Conservation (phyloP, 495 filamentous ascomycete genomes). For the Lineolata rhizophorae region DNA sequence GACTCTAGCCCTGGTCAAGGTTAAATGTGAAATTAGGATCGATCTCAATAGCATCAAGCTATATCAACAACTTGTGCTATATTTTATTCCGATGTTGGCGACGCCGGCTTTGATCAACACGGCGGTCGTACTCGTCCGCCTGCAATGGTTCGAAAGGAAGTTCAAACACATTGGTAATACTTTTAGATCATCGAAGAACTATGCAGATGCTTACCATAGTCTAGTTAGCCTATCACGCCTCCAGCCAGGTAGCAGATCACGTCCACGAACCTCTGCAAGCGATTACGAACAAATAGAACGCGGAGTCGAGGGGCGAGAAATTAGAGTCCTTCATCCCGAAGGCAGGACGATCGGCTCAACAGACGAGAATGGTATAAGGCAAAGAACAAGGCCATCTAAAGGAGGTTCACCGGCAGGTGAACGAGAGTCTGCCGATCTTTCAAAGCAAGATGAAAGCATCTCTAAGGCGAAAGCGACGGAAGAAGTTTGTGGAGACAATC, state of each 20-base stretch:
- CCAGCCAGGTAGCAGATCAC: too few species aligned
- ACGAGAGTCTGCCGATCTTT: too few species aligned
- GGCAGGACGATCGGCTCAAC: not conserved
- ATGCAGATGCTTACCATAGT: not conserved
- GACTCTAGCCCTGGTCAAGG: not conserved
- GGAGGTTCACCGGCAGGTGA: too few species aligned
- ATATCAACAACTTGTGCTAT: slow-evolving; percentile 22
- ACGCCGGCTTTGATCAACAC: slow-evolving; percentile 21
- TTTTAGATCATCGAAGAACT: slow-evolving; percentile 2
- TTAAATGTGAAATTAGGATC: slow-evolving; percentile 8
- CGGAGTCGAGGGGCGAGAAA: not conserved
- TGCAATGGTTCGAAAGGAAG: slow-evolving; percentile 20
- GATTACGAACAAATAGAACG: too few species aligned
- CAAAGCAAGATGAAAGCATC: too few species aligned
- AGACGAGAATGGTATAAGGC: too few species aligned
- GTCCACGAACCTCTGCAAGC: too few species aligned
- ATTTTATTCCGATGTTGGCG: slow-evolving; percentile 16
- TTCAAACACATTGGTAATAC: slow-evolving; percentile 14
- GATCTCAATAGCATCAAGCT: slow-evolving; percentile 19
- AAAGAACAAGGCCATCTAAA: too few species aligned
- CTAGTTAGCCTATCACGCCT: too few species aligned
- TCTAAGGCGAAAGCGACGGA: too few species aligned
- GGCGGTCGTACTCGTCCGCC: slow-evolving; percentile 15
- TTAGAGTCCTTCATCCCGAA: not conserved
- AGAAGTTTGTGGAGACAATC: too few species aligned